Percentiles rank a stretch among this genome's conserved stretches.
Evolutionary conservation across 306 rosid species (phyloP).

Genomic region (Castanea crenata): DNA sequence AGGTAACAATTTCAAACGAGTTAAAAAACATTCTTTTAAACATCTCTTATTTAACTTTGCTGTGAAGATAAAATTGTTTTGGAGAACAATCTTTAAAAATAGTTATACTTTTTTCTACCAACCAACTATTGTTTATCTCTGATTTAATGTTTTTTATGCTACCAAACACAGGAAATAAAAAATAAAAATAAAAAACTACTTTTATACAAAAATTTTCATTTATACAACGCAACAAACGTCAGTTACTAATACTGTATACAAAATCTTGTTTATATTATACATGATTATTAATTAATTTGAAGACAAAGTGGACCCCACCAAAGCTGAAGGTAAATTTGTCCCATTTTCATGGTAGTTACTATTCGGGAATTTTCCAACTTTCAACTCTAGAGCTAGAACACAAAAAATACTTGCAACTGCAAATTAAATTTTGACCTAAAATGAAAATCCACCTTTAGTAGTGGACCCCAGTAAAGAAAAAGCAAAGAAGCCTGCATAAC

Average conservation of each 20-base stretch:
- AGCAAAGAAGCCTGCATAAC: slow-evolving; percentile 23
- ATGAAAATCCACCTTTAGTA: not conserved
- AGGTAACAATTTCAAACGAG: rapidly evolving
- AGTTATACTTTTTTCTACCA: too few relatives aligned
- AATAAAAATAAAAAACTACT: too few relatives aligned
- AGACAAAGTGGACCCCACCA: slow-evolving; percentile 36
- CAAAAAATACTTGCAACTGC: not conserved
- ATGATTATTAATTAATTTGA: not conserved
- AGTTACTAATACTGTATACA: too few relatives aligned
- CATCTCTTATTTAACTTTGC: rapidly evolving
- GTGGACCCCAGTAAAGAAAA: slow-evolving; percentile 4
- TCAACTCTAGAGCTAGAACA: not conserved
- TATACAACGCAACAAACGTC: too few relatives aligned
- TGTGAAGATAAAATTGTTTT: rapidly evolving
- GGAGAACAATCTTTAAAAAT: too few relatives aligned
- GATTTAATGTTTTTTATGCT: too few relatives aligned
- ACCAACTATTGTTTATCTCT: rapidly evolving
- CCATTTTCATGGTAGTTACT: too few relatives aligned
- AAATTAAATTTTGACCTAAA: not conserved
- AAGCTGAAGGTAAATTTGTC: not conserved
- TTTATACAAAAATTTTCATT: too few relatives aligned
- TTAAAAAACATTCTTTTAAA: too few relatives aligned
- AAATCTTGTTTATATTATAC: too few relatives aligned
- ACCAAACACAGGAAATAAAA: too few relatives aligned
- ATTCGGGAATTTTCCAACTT: not conserved